Evolutionary conservation across 164 flowering plant species (phyloP), one percentile per base, ranked within the genome.

Genomic region (Tetracentron sinense): DNA sequence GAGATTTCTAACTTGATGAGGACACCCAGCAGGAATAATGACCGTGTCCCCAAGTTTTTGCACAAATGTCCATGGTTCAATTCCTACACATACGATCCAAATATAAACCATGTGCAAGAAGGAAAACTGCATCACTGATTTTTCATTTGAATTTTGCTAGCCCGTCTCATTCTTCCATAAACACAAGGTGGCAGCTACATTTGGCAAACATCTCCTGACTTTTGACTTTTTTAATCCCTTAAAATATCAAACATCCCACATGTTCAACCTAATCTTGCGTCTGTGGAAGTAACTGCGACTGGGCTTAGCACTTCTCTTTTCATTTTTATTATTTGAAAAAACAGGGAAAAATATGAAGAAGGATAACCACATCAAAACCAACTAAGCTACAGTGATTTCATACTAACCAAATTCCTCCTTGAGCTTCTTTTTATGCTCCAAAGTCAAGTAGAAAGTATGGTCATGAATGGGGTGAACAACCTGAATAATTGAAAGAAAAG

Each of bases 21-120:
- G 87, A 70, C 87, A 83, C 28, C 87, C 87, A 20, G 85, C 85
- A 25, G 87, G 87, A 56, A 83, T 79, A 66, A 81, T 71, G 12
- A 83, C 83, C 20, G 88, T 85, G 65, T 83, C 85, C 3, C 88
- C 85, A 38, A 83, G 74, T 60, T 67, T 56, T 66, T 83, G 88
- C 38, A 65, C 77, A 71, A 83, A 83, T 8, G 82, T 76, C 86
- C 86, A 83, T 3, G 86, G 84, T 60, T 80, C 86, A 35, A 83
- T 61, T 31, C 72, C 86, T 83, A 66, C 33, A 60, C 28, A 48
- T 26, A 58, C n/a, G n/a, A 21, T n/a, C 30, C 19, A 23, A n/a
- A 10, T 14, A n/a, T n/a, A n/a, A 51, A 33, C 2, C 19, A 14
- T 28, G 19, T 26, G 22, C 28, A 46, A 60, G 2, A n/a, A 15